Evolutionary conservation across 2,329 filamentous ascomycete genomes (phyloP), one percentile per base, ranked within the genome.

Genomic region (Chaetomium sp.): DNA sequence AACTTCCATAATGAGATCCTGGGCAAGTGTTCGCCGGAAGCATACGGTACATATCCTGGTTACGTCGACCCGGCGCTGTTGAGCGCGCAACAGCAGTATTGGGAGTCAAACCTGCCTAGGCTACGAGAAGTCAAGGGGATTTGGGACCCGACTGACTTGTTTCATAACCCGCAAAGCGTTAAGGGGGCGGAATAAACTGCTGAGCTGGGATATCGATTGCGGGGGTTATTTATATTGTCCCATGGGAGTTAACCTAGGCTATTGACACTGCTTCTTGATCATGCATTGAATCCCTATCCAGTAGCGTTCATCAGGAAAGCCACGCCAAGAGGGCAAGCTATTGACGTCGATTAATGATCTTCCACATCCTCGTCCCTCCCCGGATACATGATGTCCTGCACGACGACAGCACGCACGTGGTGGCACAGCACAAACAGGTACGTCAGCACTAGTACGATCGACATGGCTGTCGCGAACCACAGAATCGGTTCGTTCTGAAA

Each of bases 151-250:
- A 69, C 73, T 0, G 80, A 87, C 65, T 60, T 85, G 0, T 88
- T 88, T 68, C 81, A 82, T 57, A 87, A 88, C 66, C 85, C 85
- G 0, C 85, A 87, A 72, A 87, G 82, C 68, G 76, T 85, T 73
- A 74, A n/a, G 72, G 68, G 10, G 10, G 23, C 21, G 21, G 47
- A 42, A 42, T 42, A 16, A 42, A 7, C 2, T n/a, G 38, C 7
- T 19, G 38, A 1, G 16, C 16, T n/a, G 38, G 7, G 38, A 7
- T 42, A 7, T n/a, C 5, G 38, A 2, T 42, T 7, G 27, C 16
- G 19, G 38, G 6, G 38, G 16, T 16, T 42, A n/a, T 42, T 38
- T 42, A n/a, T 3, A 42, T n/a, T 42, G 38, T 42, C 5, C 5
- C 19, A 4, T n/a, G 38, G 16, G 38, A 42, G 16, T 6, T 7